Base-by-base conservation (phyloP, 2,329 filamentous ascomycete genomes). In the Monosporascus sp. region DNA sequence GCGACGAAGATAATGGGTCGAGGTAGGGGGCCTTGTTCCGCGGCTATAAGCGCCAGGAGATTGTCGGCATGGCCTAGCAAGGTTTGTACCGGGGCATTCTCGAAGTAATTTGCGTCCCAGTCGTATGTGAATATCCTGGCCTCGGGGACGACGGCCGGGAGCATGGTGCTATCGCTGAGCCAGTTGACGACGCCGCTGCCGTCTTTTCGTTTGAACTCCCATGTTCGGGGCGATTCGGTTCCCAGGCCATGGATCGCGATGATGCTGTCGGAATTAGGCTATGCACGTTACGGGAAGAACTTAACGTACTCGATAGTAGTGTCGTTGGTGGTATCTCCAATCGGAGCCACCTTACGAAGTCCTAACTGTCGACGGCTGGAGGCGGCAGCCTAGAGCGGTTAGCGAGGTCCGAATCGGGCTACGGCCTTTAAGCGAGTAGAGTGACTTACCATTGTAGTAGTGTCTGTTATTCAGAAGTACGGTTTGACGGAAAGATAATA, bases 201-300 rank as follows among this genome's bases (percentile, higher is more conserved):
- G 20, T 51, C 45, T 41, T 53, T 54, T 18, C 53, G 52, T 37
- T 56, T 52, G 48, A 46, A 59, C 17, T 44, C 47, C 60, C 61
- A 63, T 55, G 60, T 62, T 48, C 53, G 52, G 17, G 59, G 54
- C 37, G 61, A 63, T 25, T 59, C 52, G 47, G 61, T 62, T 18
- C 51, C 60, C 38, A 64, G 49, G 39, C 60, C 62, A 37, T 64
- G 62, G 49, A 64, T 63, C 25, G 57, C 58, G 45, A 64, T 55
- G 41, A 64, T 59, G 47, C 58, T 63, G 25, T 27, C 8, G 8
- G 25, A 27, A 27, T 27, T 4, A 27, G 25, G 8, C 8, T 27
- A 27, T 27, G 25, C 25, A 27, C 25, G 2, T 27, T 24, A 24
- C 5, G 22, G 22, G 22, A 24, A 24, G 22, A 3, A 24, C 22